A percentile compares a stretch with the other conserved stretches of the same genome.
Evolutionary conservation across 495 filamentous ascomycete genomes (phyloP).

Genomic region (Bombardia bombarda): DNA sequence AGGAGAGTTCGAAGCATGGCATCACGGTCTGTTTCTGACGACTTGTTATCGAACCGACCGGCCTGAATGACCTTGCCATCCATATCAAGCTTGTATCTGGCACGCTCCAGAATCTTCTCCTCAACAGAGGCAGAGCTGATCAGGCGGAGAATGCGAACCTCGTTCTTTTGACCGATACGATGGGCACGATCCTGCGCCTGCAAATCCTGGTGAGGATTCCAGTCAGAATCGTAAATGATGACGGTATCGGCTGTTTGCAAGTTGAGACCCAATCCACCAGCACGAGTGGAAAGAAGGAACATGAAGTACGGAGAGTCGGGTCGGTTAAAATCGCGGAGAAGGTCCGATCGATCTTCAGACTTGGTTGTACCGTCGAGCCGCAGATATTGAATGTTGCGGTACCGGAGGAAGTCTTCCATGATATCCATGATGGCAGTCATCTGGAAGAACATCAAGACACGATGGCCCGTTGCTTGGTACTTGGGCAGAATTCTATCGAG

Average conservation of each 20-base stretch:
- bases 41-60: slow-evolving; percentile 99
- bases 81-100: slow-evolving; percentile 97
- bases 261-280: slow-evolving; percentile 94
- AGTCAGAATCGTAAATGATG: slow-evolving; percentile 99
- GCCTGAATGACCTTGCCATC: slow-evolving; percentile 99
- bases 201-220: slow-evolving; percentile 99
- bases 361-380: slow-evolving; percentile 95
- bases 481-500: slow-evolving; percentile 90
- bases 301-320: slow-evolving; percentile 89
- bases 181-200: slow-evolving; percentile 99
- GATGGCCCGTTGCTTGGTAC: slow-evolving; percentile 79
- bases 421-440: slow-evolving; percentile 99
- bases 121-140: slow-evolving; percentile 97
- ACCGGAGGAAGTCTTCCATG: slow-evolving; percentile 96
- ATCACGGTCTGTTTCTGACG: slow-evolving; percentile 95
- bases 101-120: slow-evolving; percentile 96
- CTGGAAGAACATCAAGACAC: slow-evolving; percentile 99
- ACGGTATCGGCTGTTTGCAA: slow-evolving; percentile 96
- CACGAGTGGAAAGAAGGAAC: slow-evolving; percentile 97
- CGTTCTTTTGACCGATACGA: slow-evolving; percentile 99
- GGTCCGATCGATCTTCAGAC: slow-evolving; percentile 89
- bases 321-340: slow-evolving; percentile 82
- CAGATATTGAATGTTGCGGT: slow-evolving; percentile 72
- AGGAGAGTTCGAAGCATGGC: slow-evolving; percentile 87
- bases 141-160: slow-evolving; percentile 89